A percentile compares a stretch with the other conserved stretches of the same genome.
Evolutionary conservation across 2,329 filamentous ascomycete species (phyloP).

Genomic region (Clarireedia hainanense): DNA sequence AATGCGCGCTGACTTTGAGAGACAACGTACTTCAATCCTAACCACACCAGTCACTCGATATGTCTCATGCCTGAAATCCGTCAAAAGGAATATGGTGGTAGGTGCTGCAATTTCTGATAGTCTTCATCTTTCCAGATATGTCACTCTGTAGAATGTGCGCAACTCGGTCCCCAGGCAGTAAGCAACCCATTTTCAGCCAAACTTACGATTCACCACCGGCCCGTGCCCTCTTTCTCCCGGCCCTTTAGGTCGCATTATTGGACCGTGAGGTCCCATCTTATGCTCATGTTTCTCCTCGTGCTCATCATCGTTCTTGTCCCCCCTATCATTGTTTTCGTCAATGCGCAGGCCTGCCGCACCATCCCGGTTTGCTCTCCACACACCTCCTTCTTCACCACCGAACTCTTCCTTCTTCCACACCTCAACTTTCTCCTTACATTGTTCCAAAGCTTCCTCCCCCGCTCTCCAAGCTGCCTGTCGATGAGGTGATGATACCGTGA

Average conservation of each 20-base stretch:
- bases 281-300: constrained; percentile 4
- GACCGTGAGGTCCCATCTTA: constrained; percentile 16
- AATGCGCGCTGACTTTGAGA: too few relatives aligned
- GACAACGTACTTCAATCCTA: too few relatives aligned
- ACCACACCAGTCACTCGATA: too few relatives aligned
- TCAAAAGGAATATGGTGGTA: too few relatives aligned
- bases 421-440: constrained; percentile 80
- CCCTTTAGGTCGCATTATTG: constrained; percentile 16
- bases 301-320: constrained; percentile 10
- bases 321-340: constrained; percentile 7
- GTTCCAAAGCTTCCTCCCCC: constrained; percentile 82
- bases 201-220: constrained; percentile 16
- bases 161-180: too few relatives aligned
- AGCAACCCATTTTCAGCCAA: background rate
- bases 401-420: constrained; percentile 95
- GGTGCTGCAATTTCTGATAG: too few relatives aligned
- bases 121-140: too few relatives aligned
- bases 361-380: constrained; percentile 86
- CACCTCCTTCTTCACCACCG: constrained; percentile 60
- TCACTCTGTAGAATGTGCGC: too few relatives aligned
- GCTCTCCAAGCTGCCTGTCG: constrained; percentile 78
- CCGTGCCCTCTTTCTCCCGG: constrained; percentile 25
- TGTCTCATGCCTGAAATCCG: too few relatives aligned
- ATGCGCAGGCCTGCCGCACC: constrained; percentile 36
- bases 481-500: constrained; percentile 79